Evolutionary conservation across 2,329 filamentous ascomycete genomes (phyloP), one percentile per base, ranked within the genome.

Genomic region (Ophiosphaerella korrae): DNA sequence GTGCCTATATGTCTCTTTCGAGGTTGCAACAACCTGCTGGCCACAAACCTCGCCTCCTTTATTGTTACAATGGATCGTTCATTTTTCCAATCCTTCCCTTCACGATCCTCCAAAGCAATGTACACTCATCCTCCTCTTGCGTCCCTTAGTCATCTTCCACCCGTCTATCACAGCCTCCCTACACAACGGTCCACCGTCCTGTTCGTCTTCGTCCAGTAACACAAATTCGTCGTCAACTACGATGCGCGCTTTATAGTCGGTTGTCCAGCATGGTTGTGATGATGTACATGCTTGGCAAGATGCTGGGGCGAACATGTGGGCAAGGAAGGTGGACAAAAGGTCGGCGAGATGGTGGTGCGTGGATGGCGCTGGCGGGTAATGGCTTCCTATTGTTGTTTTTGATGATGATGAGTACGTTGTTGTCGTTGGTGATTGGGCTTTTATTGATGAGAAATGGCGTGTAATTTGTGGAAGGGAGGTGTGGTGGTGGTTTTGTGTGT

Each of bases 181-280:
- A 39, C 60, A 62, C 2, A 67, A 12, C 3, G 67, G 58, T 6
- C 51, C 58, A 1, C 64, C 65, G 34, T 67, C 62, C 34, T 48
- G 54, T n/a, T 52, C 50, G 5, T 49, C 53, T 6, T 51, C 50
- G 6, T 61, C 53, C 1, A 57, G 7, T 5, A 59, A 35, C 12
- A 58, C 50, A 1, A 47, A 51, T 1, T 57, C 58, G 14, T 57
- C 58, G 29, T 59, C 55, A 1, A 58, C 53, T n/a, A 54, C 43
- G 12, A 54, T 51, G 1, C 9, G 29, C 3, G n/a, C 39, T 2
- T 53, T 50, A 24, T 14, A 13, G 21, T 55, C 35, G 2, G 43
- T 50, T 45, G 13, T 40, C 42, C 43, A 48, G 26, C 40, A 53
- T 7, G 52, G 41, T 16, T 33, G 40, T 3, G 54, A 50, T 2